Evolutionary conservation across 768 basidiomycete species (phyloP), one percentile per base, ranked within the genome.

Genomic region (Boletus bicolor): DNA sequence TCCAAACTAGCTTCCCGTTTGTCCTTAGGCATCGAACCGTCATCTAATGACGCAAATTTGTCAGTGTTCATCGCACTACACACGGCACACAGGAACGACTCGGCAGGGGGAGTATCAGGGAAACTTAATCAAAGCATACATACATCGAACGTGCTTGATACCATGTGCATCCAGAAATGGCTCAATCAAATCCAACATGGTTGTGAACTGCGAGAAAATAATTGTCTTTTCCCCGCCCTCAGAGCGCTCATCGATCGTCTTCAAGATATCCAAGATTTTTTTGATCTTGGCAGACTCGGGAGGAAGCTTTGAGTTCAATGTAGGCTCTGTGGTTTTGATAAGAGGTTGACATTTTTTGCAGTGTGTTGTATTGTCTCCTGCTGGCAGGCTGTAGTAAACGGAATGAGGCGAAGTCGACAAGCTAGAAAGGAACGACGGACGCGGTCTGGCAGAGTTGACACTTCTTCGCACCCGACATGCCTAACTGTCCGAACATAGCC

Each of bases 181-280:
- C 72, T 95, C 84, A 44, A 97, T 79, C 53, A 98, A 68, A 69
- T 95, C 85, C 57, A 99, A 75, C 89, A 91, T 85, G 50, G 81
- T 79, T 1, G 96, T 98, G 59, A 92, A 92, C 66, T 97, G 95
- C 0, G 92, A 94, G 68, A 98, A 98, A 21, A 99, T 85, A 59
- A 98, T 98, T 0, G 94, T 96, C 80, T 98, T 99, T 68, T 97
- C 93, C 57, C 75, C 72, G 15, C 77, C 69, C 14, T 81, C 72
- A 11, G 82, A 78, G 49, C 82, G 77, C 46, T 77, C 73, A 15
- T 86, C 81, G 50, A 93, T 84, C 17, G 84, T 79, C 11, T 74
- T 62, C 41, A 99, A 74, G 10, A 98, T 71, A 63, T 87, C 79
- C 46, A 97, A 63, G 38, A 92, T 80, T 80, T 88, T 93, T 34